These are phyloP conservation scores for Elymus sibiricus DNA, from an alignment of 176 grass and related monocot species.

Conservation along the genomic window DNA sequence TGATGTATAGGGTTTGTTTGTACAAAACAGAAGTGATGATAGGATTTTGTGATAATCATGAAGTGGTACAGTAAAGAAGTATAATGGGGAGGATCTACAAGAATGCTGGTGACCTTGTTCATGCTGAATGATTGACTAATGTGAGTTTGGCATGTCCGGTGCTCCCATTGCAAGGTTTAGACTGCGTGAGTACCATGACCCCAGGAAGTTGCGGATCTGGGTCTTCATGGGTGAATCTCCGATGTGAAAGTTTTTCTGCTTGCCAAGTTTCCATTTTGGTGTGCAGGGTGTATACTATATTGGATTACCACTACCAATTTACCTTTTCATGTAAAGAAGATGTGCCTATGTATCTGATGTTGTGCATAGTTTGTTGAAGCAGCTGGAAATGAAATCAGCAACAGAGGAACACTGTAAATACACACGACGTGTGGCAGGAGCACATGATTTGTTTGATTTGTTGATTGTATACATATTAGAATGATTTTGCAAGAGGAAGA, in stretches of 20 bases:
- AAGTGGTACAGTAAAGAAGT: constrained; percentile 3
- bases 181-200: neutral
- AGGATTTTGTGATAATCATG: constrained; percentile 13
- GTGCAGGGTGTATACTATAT: neutral
- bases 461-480: constrained; percentile 1
- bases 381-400: constrained; percentile 11
- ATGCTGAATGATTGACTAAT: neutral
- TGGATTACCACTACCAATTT: neutral
- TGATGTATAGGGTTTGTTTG: neutral
- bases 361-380: constrained; percentile 35
- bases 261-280: neutral
- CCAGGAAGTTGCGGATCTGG: constrained; percentile 5
- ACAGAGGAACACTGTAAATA: constrained; percentile 18
- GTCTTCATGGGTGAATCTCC: constrained; percentile 25
- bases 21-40: neutral
- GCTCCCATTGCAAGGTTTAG: neutral
- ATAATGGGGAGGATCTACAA: neutral
- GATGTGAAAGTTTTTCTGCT: constrained; percentile 13
- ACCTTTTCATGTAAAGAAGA: constrained; percentile 5
- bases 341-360: constrained; percentile 19
- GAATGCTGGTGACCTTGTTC: constrained; percentile 3
- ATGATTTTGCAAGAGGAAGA: neutral
- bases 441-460: neutral
- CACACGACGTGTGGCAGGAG: neutral
- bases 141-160: neutral